Evolutionary conservation across 352 stramenopile species (phyloP).

Genomic region (Blastocystis sp.): DNA sequence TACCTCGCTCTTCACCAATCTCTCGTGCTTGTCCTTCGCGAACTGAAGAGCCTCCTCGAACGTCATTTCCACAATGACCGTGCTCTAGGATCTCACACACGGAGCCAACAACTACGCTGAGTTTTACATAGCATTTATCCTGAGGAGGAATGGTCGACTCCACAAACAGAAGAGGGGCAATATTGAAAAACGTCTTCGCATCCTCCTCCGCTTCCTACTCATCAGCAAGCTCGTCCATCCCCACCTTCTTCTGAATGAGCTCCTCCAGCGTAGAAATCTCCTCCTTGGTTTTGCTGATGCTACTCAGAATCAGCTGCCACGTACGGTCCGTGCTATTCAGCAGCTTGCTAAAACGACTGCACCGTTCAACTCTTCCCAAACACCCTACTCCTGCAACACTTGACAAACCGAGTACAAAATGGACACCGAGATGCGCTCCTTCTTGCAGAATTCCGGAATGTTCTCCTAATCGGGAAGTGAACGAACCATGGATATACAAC

Average conservation of each 20-base stretch:
- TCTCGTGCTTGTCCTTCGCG: conserved; percentile 5
- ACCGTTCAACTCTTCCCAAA: not conserved
- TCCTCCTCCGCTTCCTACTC: conserved; percentile 26
- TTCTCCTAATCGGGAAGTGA: not conserved
- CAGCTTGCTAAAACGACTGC: conserved; percentile 25
- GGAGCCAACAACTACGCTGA: not conserved
- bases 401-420: conserved; percentile 35
- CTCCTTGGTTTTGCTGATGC: conserved; percentile 29
- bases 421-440: conserved; percentile 11
- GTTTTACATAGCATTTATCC: conserved; percentile 45
- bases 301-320: conserved; percentile 10
- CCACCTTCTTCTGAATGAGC: conserved; percentile 36
- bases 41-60: conserved; percentile 27
- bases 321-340: not conserved
- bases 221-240: not conserved
- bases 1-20: conserved; percentile 17
- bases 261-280: conserved; percentile 33
- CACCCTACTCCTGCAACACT: conserved; percentile 8
- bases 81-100: not conserved
- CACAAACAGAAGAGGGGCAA: conserved; percentile 40
- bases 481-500: not conserved
- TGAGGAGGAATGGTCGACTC: conserved; percentile 30
- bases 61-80: conserved; percentile 47
- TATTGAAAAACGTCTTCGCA: conserved; percentile 10
- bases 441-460: conserved; percentile 9